Evolutionary conservation across 495 filamentous ascomycete species (phyloP), one percentile per base, ranked within the genome.

Genomic region (Daldinia loculata): DNA sequence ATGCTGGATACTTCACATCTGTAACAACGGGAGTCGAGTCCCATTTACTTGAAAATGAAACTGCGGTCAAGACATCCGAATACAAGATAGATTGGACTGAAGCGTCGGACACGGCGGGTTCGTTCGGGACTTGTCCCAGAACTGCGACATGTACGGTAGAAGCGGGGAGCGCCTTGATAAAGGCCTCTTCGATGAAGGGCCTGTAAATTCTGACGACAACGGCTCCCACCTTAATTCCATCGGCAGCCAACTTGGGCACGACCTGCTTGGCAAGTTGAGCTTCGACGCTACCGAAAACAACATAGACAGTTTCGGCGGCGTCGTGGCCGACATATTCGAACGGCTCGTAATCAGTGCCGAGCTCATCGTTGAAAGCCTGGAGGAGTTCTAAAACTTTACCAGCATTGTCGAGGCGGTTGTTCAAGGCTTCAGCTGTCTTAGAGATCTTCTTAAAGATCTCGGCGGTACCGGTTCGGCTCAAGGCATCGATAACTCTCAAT

Each of bases 291-390:
- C 95, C 95, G 73, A 99, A 97, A 29, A 92, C 93, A 29, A 98
- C 93, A 56, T 98, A 83, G 7, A 98, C 93, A 22, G 88, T 86
- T 12, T 92, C 89, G 22, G 95, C 86, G 39, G 87, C 80, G 9
- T 85, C 80, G 77, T 97, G 93, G n/a, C 95, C 95, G 72, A 91
- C 85, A 81, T 98, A 99, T 79, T 99, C 96, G 75, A 98, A 99
- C 19, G 92, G 88, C 69, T 90, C 84, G 74, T 99, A 99, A 24
- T 93, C 90, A 19, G 94, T 98, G 41, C 95, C 95, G 34, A 99
- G 89, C 81, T 98, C 95, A 45, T 88, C 89, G 79, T 99, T 99
- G 79, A 99, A 90, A 17, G 89, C 86, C 66, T 89, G 85, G 36
- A 99, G 84, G 9, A 98, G 81, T 48, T 91, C 88, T 26, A 90